Evolutionary conservation across 108 stramenopile genomes (phyloP).

Genomic region (Pseudonitzschia delicatissima): DNA sequence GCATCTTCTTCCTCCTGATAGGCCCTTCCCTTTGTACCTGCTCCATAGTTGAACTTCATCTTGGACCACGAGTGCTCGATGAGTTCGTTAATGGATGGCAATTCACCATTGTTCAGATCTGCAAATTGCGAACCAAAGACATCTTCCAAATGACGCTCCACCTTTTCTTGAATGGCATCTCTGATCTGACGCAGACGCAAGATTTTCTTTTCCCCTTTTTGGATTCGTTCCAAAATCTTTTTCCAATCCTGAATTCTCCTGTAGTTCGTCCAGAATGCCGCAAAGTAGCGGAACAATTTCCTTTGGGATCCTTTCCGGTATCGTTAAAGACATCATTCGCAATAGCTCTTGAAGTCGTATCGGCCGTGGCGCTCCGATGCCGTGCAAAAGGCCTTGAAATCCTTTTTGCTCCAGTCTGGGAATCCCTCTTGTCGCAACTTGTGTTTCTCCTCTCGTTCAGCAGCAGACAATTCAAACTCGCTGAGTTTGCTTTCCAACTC

Average conservation of each 20-base stretch:
- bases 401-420: conserved; percentile 90
- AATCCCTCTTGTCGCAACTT: conserved; percentile 85
- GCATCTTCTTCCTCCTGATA: conserved; percentile 96
- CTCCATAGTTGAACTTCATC: conserved; percentile 82
- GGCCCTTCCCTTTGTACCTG: conserved; percentile 46
- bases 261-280: conserved; percentile 86
- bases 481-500: conserved; percentile 61
- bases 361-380: conserved; percentile 91
- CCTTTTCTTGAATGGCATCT: conserved; percentile 91
- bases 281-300: conserved; percentile 90
- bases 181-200: conserved; percentile 82
- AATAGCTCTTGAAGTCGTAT: conserved; percentile 72
- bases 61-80: conserved; percentile 82
- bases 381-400: conserved; percentile 88
- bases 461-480: conserved; percentile 46
- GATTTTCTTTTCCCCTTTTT: conserved; percentile 89
- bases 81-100: conserved; percentile 61
- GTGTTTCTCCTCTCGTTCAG: conserved; percentile 59
- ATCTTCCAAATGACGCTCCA: conserved; percentile 93
- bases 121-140: conserved; percentile 67
- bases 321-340: conserved; percentile 76
- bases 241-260: conserved; percentile 80
- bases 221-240: conserved; percentile 86
- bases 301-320: conserved; percentile 82
- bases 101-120: conserved; percentile 58